These are phyloP conservation scores for Tremella yokohamensis DNA, from an alignment of 768 basidiomycete genomes.

Conservation along the genomic window DNA sequence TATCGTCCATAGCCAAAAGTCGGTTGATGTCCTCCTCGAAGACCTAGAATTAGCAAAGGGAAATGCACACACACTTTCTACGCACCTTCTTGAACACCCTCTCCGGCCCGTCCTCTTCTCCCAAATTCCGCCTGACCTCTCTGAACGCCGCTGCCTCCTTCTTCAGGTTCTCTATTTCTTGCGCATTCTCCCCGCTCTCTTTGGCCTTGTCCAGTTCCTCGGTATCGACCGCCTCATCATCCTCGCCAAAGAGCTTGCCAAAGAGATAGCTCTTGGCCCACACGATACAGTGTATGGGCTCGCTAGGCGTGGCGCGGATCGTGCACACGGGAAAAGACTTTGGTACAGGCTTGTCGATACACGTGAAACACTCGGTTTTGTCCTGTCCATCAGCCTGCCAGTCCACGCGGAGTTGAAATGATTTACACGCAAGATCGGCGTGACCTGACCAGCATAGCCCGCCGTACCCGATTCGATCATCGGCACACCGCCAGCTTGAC, in stretches of 20 bases:
- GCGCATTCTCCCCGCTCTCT: slow-evolving; percentile 87
- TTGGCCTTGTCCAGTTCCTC: slow-evolving; percentile 87
- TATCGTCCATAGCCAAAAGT: slow-evolving; percentile 86
- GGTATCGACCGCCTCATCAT: slow-evolving; percentile 64
- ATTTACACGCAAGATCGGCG: slow-evolving; percentile 78
- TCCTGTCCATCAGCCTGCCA: slow-evolving; percentile 58
- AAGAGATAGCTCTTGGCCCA: slow-evolving; percentile 98
- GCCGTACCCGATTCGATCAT: slow-evolving; percentile 95
- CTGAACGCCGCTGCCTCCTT: slow-evolving; percentile 86
- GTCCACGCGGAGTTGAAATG: neutral
- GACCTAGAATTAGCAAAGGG: slow-evolving; percentile 59
- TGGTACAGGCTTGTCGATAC: slow-evolving; percentile 84
- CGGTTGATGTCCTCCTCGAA: slow-evolving; percentile 84
- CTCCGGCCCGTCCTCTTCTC: slow-evolving; percentile 60
- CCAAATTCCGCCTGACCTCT: slow-evolving; percentile 69
- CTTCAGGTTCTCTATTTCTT: slow-evolving; percentile 83
- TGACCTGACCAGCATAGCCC: slow-evolving; percentile 94
- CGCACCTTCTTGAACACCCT: slow-evolving; percentile 78
- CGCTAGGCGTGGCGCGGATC: slow-evolving; percentile 91
- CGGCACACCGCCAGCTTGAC: slow-evolving; percentile 84
- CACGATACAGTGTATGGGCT: slow-evolving; percentile 97
- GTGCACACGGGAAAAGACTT: slow-evolving; percentile 97
- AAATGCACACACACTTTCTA: neutral
- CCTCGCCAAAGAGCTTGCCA: slow-evolving; percentile 90
- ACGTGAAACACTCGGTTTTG: slow-evolving; percentile 91